Percentiles rank a stretch among this genome's conserved stretches.
Conservation (phyloP, 2,329 filamentous ascomycete species). For the Gliomastix tumulicola region DNA sequence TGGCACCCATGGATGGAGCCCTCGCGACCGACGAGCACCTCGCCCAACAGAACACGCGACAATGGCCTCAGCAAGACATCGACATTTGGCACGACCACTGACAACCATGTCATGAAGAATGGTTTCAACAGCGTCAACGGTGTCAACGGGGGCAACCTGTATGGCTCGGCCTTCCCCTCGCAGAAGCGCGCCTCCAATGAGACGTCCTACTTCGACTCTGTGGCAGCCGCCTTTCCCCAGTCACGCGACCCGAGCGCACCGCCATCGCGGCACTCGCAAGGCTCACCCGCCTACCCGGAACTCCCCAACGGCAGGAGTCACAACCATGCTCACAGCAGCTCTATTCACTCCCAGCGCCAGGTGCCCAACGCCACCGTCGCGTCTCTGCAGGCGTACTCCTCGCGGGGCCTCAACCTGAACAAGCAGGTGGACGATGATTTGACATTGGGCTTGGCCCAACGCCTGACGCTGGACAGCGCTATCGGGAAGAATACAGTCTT, state of each 20-base stretch:
- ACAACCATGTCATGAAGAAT: slow-evolving; percentile 21
- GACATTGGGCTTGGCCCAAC: slow-evolving; percentile 21
- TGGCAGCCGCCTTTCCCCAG: slow-evolving; percentile 17
- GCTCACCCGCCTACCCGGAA: slow-evolving; percentile 27
- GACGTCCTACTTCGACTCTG: slow-evolving; percentile 30
- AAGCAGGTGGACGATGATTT: slow-evolving; percentile 30
- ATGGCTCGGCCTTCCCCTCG: slow-evolving; percentile 11
- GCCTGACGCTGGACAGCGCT: slow-evolving; percentile 21
- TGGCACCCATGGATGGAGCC: too few relatives aligned
- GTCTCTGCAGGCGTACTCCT: slow-evolving; percentile 24
- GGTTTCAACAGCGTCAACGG: slow-evolving; percentile 8
- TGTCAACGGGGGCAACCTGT: not conserved
- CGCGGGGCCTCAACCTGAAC: slow-evolving; percentile 26
- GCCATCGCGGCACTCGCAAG: slow-evolving; percentile 45
- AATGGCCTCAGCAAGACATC: slow-evolving; percentile 7
- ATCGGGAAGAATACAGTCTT: slow-evolving; percentile 11
- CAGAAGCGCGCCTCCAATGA: slow-evolving; percentile 26
- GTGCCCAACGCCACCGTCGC: slow-evolving; percentile 37
- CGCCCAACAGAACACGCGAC: slow-evolving; percentile 50
- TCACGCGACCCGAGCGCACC: slow-evolving; percentile 50
- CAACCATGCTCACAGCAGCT: slow-evolving; percentile 34
- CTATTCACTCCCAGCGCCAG: slow-evolving; percentile 39
- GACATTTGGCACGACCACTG: slow-evolving; percentile 3
- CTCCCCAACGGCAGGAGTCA: slow-evolving; percentile 20
- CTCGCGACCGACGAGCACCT: slow-evolving; percentile 41